Evolutionary conservation across 495 filamentous ascomycete species (phyloP), one percentile per base, ranked within the genome.

Genomic region (Sordaria brevicollis): DNA sequence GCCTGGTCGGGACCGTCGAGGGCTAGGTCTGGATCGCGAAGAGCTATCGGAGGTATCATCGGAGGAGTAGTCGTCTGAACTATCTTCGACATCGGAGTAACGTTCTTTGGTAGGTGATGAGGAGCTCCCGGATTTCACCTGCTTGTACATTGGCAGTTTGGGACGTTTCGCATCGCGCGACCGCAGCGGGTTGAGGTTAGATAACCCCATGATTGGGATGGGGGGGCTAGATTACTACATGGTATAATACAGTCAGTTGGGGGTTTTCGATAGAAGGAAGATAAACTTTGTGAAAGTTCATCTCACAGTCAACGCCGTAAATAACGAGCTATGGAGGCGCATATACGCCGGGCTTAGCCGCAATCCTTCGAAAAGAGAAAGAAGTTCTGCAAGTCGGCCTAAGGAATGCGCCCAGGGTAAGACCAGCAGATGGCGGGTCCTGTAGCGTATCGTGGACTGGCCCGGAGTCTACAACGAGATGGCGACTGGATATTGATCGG

Each of bases 1-100:
- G 29, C 84, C 86, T 10, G 83, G 77, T 69, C 84, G 81, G 5
- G 84, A 85, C 67, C 78, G 77, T 34, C 70, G 77, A 1, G 82
- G 80, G 54, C 81, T 80, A 29, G 83, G 81, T 17, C 77, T 75
- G 7, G 80, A 80, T 5, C 75, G 74, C 10, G 81, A 80, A 34
- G 74, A 78, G 66, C 13, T 29, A 57, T 81, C 79, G 65, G 80
- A 80, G 66, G 80, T 80, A 66, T 78, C 76, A 17, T 83, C 81
- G 65, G 79, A 77, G 65, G 85, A 82, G 34, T 71, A 75, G 31
- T 82, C 79, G 68, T 80, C 76, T 17, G 81, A 79, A 5, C 77
- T 80, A 65, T 80, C 78, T 21, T 84, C 82, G 68, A 77, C 76
- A 66, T 84, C 81, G 3, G 80, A 81, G 69, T 79, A 76, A 65